Evolutionary conservation across 805 yeast species (phyloP).

Genomic region (Candida multigemmis): DNA sequence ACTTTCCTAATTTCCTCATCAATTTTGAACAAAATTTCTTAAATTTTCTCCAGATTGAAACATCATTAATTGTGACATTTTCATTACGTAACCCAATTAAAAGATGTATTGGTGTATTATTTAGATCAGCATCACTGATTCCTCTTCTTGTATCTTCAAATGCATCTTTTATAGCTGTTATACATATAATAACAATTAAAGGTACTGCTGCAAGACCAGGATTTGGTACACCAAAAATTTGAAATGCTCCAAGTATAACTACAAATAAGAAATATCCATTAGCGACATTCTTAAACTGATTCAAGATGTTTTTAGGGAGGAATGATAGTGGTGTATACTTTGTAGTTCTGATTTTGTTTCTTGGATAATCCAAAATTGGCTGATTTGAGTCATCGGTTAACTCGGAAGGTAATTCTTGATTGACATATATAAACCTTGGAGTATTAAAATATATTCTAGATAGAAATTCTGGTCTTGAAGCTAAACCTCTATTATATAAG

Average conservation of each 20-base stretch:
- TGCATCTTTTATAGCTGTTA: conserved; percentile 72
- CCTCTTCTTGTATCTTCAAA: conserved; percentile 68
- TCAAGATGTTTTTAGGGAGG: conserved; percentile 44
- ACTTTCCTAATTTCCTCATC: conserved; percentile 6
- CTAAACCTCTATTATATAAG: conserved; percentile 13
- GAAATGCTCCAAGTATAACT: conserved; percentile 48
- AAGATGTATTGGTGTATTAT: conserved; percentile 54
- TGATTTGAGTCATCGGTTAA: conserved; percentile 20
- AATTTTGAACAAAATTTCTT: conserved; percentile 46
- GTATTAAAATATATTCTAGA: conserved; percentile 26
- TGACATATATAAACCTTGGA: conserved; percentile 40
- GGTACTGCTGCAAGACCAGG: conserved; percentile 79
- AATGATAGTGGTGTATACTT: conserved; percentile 53
- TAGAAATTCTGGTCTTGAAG: conserved; percentile 23
- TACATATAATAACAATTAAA: conserved; percentile 63
- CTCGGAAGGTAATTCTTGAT: conserved; percentile 38
- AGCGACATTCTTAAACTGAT: conserved; percentile 53
- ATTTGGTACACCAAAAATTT: conserved; percentile 63
- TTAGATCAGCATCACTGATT: conserved; percentile 55
- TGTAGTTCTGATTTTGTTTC: conserved; percentile 55
- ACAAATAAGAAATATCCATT: conserved; percentile 48
- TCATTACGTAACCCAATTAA: conserved; percentile 46
- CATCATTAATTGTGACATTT: conserved; percentile 45
- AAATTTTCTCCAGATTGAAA: conserved; percentile 59
- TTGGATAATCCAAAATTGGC: conserved; percentile 33